Evolutionary conservation across 2,329 filamentous ascomycete species (phyloP).

Genomic region (Sphaceloma murrayae): DNA sequence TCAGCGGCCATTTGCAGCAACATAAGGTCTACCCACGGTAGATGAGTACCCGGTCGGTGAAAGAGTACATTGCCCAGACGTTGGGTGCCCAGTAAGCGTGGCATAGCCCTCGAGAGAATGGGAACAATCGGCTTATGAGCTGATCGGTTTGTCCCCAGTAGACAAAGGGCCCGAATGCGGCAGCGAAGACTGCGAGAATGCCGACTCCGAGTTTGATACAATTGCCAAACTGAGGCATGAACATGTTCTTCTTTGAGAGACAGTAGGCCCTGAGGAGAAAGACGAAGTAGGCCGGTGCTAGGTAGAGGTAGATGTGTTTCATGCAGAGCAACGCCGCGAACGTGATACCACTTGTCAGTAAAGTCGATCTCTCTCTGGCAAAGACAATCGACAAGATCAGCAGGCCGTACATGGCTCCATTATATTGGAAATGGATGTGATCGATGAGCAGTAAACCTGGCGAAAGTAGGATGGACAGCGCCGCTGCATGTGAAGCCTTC

Average conservation of each 20-base stretch:
- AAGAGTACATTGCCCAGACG: conserved; percentile 93
- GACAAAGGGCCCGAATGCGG: conserved; percentile 85
- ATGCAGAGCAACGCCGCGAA: conserved; percentile 84
- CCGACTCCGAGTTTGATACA: conserved; percentile 71
- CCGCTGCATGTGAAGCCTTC: conserved; percentile 71
- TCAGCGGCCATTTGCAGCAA: neutral
- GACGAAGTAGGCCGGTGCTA: conserved; percentile 91
- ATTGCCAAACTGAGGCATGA: conserved; percentile 57
- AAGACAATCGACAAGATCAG: conserved; percentile 78
- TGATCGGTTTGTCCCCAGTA: conserved; percentile 75
- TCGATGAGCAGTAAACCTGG: conserved; percentile 94
- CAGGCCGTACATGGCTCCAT: conserved; percentile 89
- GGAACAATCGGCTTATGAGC: conserved; percentile 75
- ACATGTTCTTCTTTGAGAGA: conserved; percentile 45
- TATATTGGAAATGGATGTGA: conserved; percentile 98
- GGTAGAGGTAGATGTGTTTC: conserved; percentile 97
- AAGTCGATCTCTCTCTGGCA: conserved; percentile 62
- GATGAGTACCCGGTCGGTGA: conserved; percentile 74
- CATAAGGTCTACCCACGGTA: conserved; percentile 47
- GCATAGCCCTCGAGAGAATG: conserved; percentile 85
- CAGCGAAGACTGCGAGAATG: conserved; percentile 59
- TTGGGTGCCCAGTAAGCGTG: conserved; percentile 99
- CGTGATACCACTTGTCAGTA: conserved; percentile 67
- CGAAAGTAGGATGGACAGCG: conserved; percentile 80
- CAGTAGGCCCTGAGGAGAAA: conserved; percentile 87